These are phyloP conservation scores for Globisporangium polare DNA, from an alignment of 352 stramenopile genomes.

Conservation along the genomic window DNA sequence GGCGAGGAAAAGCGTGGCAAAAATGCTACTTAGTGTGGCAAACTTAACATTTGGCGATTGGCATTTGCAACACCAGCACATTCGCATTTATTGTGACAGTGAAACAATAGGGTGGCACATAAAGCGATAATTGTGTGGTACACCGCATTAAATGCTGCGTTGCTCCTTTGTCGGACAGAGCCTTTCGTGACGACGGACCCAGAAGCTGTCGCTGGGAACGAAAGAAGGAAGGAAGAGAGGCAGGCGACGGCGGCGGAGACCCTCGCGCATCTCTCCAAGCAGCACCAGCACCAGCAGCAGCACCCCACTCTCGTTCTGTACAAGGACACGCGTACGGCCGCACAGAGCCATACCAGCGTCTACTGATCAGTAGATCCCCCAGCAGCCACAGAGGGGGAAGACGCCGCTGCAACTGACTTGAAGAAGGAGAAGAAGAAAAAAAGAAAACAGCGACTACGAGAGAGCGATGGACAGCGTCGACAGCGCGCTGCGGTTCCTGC, in stretches of 20 bases:
- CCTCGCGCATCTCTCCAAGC: background rate
- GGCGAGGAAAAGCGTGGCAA: background rate
- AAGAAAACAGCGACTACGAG: background rate
- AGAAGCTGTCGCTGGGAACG: background rate
- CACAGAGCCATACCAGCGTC: background rate
- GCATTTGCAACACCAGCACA: no score
- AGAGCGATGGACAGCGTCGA: constrained; percentile 80
- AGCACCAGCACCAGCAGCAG: background rate
- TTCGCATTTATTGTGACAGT: no score
- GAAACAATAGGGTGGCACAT: background rate
- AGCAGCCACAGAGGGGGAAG: background rate
- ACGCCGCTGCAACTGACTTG: background rate
- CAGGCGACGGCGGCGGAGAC: background rate
- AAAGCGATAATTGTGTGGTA: background rate
- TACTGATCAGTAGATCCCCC: background rate
- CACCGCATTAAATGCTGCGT: background rate
- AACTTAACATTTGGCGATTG: background rate
- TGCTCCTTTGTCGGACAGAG: background rate
- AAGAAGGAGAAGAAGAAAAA: background rate
- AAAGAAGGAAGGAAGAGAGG: background rate
- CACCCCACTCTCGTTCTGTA: background rate
- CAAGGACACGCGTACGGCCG: background rate
- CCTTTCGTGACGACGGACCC: background rate
- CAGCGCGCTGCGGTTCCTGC: constrained; percentile 77
- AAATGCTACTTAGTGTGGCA: background rate